Percentiles rank a stretch among this genome's conserved stretches.
Conservation (phyloP, 2,329 filamentous ascomycete species). For the Pseudogymnoascus sp. region DNA sequence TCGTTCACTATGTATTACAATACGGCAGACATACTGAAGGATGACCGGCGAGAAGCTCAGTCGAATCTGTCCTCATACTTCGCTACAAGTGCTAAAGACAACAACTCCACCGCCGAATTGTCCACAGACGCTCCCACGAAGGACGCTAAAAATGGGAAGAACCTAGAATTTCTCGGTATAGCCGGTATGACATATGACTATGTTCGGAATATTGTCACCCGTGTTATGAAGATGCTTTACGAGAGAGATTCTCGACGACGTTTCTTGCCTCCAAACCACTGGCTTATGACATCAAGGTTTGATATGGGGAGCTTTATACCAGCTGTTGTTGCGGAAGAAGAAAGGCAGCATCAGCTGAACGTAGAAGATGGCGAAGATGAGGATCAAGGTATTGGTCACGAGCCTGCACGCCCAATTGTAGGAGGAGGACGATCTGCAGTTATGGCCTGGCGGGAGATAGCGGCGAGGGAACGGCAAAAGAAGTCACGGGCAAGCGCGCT, state of each 20-base stretch:
- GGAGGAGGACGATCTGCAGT: conserved; percentile 29
- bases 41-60: conserved; percentile 28
- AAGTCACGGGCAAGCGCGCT: conserved; percentile 63
- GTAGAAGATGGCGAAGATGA: conserved; percentile 54
- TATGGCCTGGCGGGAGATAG: conserved; percentile 42
- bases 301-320: conserved; percentile 84
- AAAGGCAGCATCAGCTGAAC: conserved; percentile 62
- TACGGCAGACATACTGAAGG: conserved; percentile 54
- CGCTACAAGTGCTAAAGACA: conserved; percentile 20
- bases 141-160: not conserved
- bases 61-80: conserved; percentile 41
- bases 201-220: conserved; percentile 72
- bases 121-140: not conserved
- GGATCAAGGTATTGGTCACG: conserved; percentile 35
- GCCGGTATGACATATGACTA: conserved; percentile 70
- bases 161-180: conserved; percentile 45
- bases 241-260: conserved; percentile 83
- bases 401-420: conserved; percentile 28
- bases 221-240: conserved; percentile 78
- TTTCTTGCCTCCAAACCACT: conserved; percentile 78
- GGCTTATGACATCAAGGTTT: conserved; percentile 85
- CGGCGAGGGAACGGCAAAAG: conserved; percentile 58
- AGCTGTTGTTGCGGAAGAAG: conserved; percentile 81
- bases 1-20: conserved; percentile 87
- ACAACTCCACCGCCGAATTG: conserved; percentile 4